Base-by-base conservation (phyloP, 2,329 filamentous ascomycete genomes). In the Trichoderma simmonsii region DNA sequence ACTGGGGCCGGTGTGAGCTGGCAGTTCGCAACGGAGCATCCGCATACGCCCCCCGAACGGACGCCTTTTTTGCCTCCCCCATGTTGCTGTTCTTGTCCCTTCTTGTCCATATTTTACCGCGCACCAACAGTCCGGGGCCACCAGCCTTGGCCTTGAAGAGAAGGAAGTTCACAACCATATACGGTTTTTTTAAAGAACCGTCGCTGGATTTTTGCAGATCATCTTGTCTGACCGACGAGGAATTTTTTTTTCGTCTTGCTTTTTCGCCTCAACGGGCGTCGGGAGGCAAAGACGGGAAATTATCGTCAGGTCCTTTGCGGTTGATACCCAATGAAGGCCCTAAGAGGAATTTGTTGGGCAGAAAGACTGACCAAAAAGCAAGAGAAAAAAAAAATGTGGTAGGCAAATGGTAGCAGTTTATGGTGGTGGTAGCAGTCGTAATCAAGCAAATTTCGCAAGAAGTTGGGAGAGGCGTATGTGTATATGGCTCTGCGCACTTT, bases 1-100 rank as follows among this genome's bases (percentile, higher is more conserved):
- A 43, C n/a, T 56, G 67, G 59, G 36, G 39, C 59, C n/a, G 54
- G 54, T 26, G 71, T 73, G 71, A 67, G 71, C 39, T 73, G 68
- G 68, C 71, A 67, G 63, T 21, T 18, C 21, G 15, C 30, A 39
- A 67, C 64, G 64, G 64, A 67, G 32, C 64, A 67, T 61, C 69
- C 69, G 61, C 71, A 63, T 63, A 39, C 34, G 24, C 63, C 43
- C 54, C 63, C 59, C 36, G 57, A n/a, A 56, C 54, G 26, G 26
- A 57, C 36, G 26, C 66, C 39, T 24, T 14, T 56, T 30, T 61
- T 5, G 15, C 32, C 43, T 12, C n/a, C n/a, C n/a, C n/a, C n/a
- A 39, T 39, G 36, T 21, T 51, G 43, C n/a, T 51, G n/a, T 36
- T 32, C 18, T 36, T 48, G 32, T 61, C 48, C 15, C 32, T 15